Evolutionary conservation across 2,329 filamentous ascomycete genomes (phyloP).

Genomic region (Dactylellina haptotyla): DNA sequence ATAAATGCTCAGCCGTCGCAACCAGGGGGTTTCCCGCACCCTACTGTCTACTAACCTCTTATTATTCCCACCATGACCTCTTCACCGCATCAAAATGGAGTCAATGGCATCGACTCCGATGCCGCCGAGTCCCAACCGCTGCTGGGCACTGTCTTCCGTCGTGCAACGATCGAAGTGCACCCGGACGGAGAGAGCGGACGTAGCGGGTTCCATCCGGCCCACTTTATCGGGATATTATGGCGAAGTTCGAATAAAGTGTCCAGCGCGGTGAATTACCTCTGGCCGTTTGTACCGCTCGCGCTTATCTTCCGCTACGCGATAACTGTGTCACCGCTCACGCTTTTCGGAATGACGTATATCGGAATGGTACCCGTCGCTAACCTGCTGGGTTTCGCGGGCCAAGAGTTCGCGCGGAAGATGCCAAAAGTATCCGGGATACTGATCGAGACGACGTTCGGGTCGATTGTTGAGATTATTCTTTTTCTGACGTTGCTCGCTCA

Average conservation of each 20-base stretch:
- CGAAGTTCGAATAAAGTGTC: slow-evolving; percentile 73
- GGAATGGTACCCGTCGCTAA: slow-evolving; percentile 82
- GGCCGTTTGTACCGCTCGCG: slow-evolving; percentile 58
- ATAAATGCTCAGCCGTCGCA: background rate
- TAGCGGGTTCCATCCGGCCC: slow-evolving; percentile 71
- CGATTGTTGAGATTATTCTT: slow-evolving; percentile 81
- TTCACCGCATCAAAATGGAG: slow-evolving; percentile 13
- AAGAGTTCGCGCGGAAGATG: slow-evolving; percentile 77
- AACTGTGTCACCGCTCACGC: slow-evolving; percentile 68
- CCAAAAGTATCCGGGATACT: slow-evolving; percentile 76
- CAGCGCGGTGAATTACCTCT: slow-evolving; percentile 68
- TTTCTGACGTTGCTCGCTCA: slow-evolving; percentile 77
- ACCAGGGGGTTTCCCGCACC: background rate
- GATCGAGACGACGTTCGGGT: slow-evolving; percentile 73
- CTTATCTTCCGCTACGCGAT: slow-evolving; percentile 64
- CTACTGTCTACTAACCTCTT: background rate
- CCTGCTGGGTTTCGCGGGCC: slow-evolving; percentile 77
- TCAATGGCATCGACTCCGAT: slow-evolving; percentile 20
- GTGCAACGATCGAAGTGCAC: slow-evolving; percentile 58
- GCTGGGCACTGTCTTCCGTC: slow-evolving; percentile 4
- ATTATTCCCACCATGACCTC: slow-evolving; percentile 12
- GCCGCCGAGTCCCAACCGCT: slow-evolving; percentile 24
- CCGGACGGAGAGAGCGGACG: slow-evolving; percentile 75
- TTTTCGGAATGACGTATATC: slow-evolving; percentile 77
- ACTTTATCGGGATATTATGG: slow-evolving; percentile 73